These are phyloP conservation scores for Seminavis robusta DNA, from an alignment of 108 stramenopile species.

Conservation along the genomic window DNA sequence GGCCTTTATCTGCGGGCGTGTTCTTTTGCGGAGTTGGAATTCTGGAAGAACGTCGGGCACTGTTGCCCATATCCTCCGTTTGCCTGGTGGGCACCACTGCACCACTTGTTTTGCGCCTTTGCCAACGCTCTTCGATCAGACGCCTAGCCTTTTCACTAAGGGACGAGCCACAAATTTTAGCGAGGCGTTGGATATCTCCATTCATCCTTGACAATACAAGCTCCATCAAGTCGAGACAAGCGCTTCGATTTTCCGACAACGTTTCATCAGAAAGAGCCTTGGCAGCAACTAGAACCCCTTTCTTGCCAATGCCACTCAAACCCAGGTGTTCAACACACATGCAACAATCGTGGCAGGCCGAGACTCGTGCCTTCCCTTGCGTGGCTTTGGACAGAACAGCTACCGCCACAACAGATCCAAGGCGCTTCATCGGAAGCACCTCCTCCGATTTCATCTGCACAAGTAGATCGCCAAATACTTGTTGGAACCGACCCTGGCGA, in stretches of 20 bases:
- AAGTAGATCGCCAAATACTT: conserved; percentile 43
- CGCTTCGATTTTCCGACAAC: conserved; percentile 59
- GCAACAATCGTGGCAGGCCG: conserved; percentile 55
- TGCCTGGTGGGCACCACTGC: conserved; percentile 4
- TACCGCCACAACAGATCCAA: conserved; percentile 70
- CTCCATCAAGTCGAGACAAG: conserved; percentile 70
- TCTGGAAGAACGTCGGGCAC: neutral
- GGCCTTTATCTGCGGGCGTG: neutral
- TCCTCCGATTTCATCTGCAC: conserved; percentile 32
- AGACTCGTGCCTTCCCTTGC: conserved; percentile 52
- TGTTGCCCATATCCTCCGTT: neutral
- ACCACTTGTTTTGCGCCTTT: conserved; percentile 5
- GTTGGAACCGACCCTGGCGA: conserved; percentile 35
- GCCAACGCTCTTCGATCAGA: conserved; percentile 54
- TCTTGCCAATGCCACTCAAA: conserved; percentile 71
- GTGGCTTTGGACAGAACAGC: conserved; percentile 60
- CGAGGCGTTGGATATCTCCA: conserved; percentile 57
- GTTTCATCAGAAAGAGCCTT: conserved; percentile 71
- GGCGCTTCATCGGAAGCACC: conserved; percentile 41
- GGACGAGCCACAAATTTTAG: conserved; percentile 54
- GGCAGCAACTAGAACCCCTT: conserved; percentile 50
- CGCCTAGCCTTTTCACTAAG: conserved; percentile 46
- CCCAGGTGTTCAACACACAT: conserved; percentile 59
- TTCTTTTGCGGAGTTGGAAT: neutral
- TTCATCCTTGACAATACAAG: conserved; percentile 59